These are phyloP conservation scores for Toxoplasma gondii DNA, from an alignment of 169 alveolate genomes.

Conservation along the genomic window DNA sequence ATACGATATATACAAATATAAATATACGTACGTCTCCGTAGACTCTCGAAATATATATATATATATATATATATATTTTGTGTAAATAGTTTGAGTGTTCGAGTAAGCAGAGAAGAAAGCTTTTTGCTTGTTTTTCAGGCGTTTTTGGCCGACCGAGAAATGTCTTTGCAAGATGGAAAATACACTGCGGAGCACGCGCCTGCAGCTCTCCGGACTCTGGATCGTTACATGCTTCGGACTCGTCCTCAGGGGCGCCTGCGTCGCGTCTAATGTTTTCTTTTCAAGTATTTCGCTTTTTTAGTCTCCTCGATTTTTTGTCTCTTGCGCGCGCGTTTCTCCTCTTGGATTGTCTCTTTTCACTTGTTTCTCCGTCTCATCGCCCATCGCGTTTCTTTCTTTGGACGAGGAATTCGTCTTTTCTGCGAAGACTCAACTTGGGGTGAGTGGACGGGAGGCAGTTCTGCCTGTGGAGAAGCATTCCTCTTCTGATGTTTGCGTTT, in stretches of 20 bases:
- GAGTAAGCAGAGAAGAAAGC: too few species aligned
- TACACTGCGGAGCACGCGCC: conserved; percentile 27
- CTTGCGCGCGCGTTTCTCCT: not conserved
- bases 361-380: not conserved
- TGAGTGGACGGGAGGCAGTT: too few species aligned
- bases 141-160: conserved; percentile 11
- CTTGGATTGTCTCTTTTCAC: not conserved
- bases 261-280: not conserved
- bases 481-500: too few species aligned
- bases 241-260: not conserved
- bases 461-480: too few species aligned
- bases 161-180: conserved; percentile 34
- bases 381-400: too few species aligned
- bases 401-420: too few species aligned
- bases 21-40: not conserved
- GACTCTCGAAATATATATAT: too few species aligned
- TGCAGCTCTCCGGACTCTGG: not conserved
- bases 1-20: not conserved
- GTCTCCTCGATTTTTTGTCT: not conserved
- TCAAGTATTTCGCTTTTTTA: not conserved
- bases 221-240: not conserved
- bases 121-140: not conserved
- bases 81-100: too few species aligned
- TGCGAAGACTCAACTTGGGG: too few species aligned
- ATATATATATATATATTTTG: too few species aligned